These are phyloP conservation scores for Mortierella sp. DNA, from an alignment of 371 early-diverging fungal species.

Conservation along the genomic window DNA sequence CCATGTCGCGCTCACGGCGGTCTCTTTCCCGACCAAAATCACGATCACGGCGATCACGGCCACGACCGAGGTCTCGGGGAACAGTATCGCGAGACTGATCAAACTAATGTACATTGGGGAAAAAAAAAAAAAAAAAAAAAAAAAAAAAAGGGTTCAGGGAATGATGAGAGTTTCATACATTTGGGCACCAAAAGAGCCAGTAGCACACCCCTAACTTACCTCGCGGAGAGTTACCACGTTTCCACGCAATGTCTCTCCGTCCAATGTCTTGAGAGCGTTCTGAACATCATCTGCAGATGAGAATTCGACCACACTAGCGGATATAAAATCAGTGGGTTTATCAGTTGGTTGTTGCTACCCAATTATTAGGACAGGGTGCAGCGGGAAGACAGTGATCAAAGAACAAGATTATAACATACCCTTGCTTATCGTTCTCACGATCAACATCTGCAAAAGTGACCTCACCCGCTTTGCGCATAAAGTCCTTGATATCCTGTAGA, in stretches of 20 bases:
- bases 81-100: slow-evolving; percentile 53
- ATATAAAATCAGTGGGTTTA: not conserved
- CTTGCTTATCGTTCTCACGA: slow-evolving; percentile 84
- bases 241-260: slow-evolving; percentile 90
- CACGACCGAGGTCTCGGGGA: slow-evolving; percentile 54
- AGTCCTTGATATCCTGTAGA: slow-evolving; percentile 94
- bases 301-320: slow-evolving; percentile 90
- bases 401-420: slow-evolving; percentile 69
- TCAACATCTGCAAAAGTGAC: slow-evolving; percentile 93
- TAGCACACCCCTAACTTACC: slow-evolving; percentile 59
- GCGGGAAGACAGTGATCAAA: not conserved
- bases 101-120: slow-evolving; percentile 27
- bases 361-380: not conserved
- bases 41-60: slow-evolving; percentile 32
- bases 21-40: slow-evolving; percentile 38
- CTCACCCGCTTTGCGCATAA: slow-evolving; percentile 95
- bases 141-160: not conserved
- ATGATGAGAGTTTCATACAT: no score
- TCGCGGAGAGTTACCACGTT: slow-evolving; percentile 80
- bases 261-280: slow-evolving; percentile 85
- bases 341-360: not conserved
- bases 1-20: slow-evolving; percentile 31
- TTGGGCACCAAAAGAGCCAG: no score
- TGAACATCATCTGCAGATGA: slow-evolving; percentile 82
- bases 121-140: not conserved